Evolutionary conservation across 1,284 basidiomycete species (phyloP).

Genomic region (Cutaneotrichosporon sp.): DNA sequence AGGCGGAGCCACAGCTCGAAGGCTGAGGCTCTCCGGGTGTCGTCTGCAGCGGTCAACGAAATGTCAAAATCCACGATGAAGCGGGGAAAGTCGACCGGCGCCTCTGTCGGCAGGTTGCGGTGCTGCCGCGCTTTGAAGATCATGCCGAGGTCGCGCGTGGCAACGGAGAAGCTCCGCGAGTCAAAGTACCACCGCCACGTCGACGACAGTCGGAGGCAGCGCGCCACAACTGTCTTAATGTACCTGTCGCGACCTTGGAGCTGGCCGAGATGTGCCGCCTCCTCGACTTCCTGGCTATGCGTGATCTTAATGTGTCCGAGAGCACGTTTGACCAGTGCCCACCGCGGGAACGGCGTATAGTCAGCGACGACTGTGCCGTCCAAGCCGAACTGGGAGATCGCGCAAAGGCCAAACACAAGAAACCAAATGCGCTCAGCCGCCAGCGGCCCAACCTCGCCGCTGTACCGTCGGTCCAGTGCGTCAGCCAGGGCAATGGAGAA

Average conservation of each 20-base stretch:
- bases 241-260: conserved; percentile 71
- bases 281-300: conserved; percentile 59
- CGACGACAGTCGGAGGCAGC: conserved; percentile 69
- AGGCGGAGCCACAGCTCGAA: conserved; percentile 71
- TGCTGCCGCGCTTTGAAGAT: conserved; percentile 80
- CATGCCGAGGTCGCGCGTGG: conserved; percentile 64
- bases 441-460: conserved; percentile 52
- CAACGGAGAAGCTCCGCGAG: conserved; percentile 63
- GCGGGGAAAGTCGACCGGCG: conserved; percentile 66
- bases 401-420: conserved; percentile 66
- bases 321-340: conserved; percentile 64
- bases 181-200: conserved; percentile 75
- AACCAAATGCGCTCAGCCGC: conserved; percentile 73
- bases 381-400: conserved; percentile 74
- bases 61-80: conserved; percentile 70
- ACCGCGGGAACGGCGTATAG: conserved; percentile 61
- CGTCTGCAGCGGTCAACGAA: conserved; percentile 59
- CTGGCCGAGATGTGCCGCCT: conserved; percentile 53
- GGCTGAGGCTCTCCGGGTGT: conserved; percentile 63
- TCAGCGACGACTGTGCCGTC: conserved; percentile 57
- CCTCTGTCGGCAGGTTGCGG: conserved; percentile 72
- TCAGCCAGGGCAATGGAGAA: conserved; percentile 54
- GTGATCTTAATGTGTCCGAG: conserved; percentile 64
- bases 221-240: conserved; percentile 66
- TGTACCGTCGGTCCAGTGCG: conserved; percentile 41